Percentiles rank a stretch among this genome's conserved stretches.
Conservation (phyloP, 495 filamentous ascomycete species). For the Trichoderma gamsii region DNA sequence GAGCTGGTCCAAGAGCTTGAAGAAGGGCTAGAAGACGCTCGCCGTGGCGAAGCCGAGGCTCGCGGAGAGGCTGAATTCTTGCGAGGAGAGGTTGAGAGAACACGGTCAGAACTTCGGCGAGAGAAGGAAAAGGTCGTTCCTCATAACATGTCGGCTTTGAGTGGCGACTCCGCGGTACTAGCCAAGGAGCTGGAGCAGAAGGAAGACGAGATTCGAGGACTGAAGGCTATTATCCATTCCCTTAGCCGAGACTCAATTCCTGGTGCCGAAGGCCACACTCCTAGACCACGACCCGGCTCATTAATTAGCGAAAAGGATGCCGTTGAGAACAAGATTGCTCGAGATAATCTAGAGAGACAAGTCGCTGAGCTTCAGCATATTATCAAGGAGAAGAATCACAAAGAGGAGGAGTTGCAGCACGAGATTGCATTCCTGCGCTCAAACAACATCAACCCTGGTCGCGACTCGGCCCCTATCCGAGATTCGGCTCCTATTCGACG, state of each 20-base stretch:
- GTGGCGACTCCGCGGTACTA: constrained; percentile 36
- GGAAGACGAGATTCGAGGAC: constrained; percentile 92
- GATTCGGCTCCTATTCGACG: constrained; percentile 47
- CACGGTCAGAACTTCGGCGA: constrained; percentile 79
- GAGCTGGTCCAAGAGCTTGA: constrained; percentile 94
- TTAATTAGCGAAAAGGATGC: constrained; percentile 43
- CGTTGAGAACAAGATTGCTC: constrained; percentile 47
- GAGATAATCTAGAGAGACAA: constrained; percentile 67
- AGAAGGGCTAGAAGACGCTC: constrained; percentile 91
- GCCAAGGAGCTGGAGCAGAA: constrained; percentile 84
- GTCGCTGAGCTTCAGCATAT: constrained; percentile 59
- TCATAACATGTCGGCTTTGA: constrained; percentile 45
- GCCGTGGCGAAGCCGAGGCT: constrained; percentile 94
- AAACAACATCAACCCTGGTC: constrained; percentile 31
- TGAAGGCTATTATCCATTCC: constrained; percentile 97
- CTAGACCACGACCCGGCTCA: constrained; percentile 37
- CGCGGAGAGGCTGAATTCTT: constrained; percentile 94
- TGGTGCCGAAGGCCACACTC: constrained; percentile 39
- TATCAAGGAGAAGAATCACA: constrained; percentile 61
- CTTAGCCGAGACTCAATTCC: constrained; percentile 67
- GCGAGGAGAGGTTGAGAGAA: constrained; percentile 89
- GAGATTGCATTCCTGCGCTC: constrained; percentile 66
- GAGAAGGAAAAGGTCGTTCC: constrained; percentile 84
- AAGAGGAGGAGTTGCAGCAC: constrained; percentile 86
- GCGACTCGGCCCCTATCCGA: constrained; percentile 40